Evolutionary conservation across 2,329 filamentous ascomycete species (phyloP), one percentile per base, ranked within the genome.

Genomic region (Beauveria australis): DNA sequence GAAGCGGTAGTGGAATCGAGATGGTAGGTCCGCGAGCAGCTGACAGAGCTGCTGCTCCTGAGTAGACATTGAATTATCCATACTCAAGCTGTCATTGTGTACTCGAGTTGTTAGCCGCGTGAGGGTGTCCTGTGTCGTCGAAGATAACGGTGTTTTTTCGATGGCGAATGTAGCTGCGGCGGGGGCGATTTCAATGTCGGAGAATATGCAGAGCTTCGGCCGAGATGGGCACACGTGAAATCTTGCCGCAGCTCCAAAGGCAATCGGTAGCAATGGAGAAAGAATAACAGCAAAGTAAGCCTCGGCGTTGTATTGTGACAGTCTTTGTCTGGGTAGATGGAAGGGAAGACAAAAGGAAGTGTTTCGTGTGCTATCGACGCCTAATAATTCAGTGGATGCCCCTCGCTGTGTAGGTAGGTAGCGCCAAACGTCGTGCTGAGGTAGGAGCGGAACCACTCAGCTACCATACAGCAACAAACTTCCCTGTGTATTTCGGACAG

Each of bases 41-140:
- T 89, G 84, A 73, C 89, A 92, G 75, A 97, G 89, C 79, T 89
- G 86, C 76, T 83, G 87, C 81, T 96, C 92, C 72, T 86, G 84
- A 19, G 83, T 86, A 64, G 83, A 81, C 77, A 86, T 80, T 59
- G 73, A 65, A 64, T 75, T 68, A 64, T 81, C 80, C 82, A 85
- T 86, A 28, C 19, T 73, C 66, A 71, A 49, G 41, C 28, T 48
- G 49, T 51, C 60, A 62, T 62, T 52, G 53, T 62, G 60, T 53
- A 14, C 5, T 26, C 46, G 10, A 46, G 7, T 26, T 47, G 47
- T n/a, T 7, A 37, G 19, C 9, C 19, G 49, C 10, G 41, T 33
- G n/a, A n/a, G 16, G 2, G 19, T 24, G 24, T 22, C 43, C 26
- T 53, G 43, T 9, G 19, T 48, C 48, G 43, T 40, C n/a, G 33